Base-by-base conservation (phyloP, 208 protist genomes). In the Acanthamoeba royreba region DNA sequence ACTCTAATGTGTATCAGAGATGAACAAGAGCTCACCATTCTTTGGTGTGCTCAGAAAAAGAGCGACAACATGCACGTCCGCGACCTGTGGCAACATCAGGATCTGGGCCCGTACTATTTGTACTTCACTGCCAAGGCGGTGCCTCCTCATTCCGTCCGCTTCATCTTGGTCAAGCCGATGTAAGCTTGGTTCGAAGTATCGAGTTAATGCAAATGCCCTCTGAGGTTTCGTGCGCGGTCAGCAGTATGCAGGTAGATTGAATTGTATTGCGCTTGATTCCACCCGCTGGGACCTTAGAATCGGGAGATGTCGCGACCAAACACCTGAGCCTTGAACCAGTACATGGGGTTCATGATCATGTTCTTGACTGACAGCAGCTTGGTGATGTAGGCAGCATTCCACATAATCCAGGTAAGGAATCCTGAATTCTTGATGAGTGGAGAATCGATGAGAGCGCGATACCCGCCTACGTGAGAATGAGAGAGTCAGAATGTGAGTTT, bases 71-170 rank as follows among this genome's bases (percentile, higher is more conserved):
- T 31, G n/a, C 35, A n/a, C 17, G 87, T 92, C 40, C 25, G 91
- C 13, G 91, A 93, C 74, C 33, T 93, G 74, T 93, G 91, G 91
- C 15, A 47, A 19, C 91, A 93, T 81, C 22, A 86, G 45, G 40
- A 93, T n/a, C 8, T 79, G 55, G 91, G 91, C 69, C 25, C 69
- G 7, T 81, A 9, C 17, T 22, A 4, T 33, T 4, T 15, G 4
- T 22, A 35, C 61, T 92, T 92, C 46, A 4, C 33, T 19, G 35
- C 22, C 52, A 61, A 66, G 55, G 19, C 9, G 55, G 55, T 66
- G 19, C 25, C 25, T 17, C 25, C 55, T 28, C 55, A 66, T 28
- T 17, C 55, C 55, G 55, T 66, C 55, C 55, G 55, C 55, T 66
- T 66, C 19, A 66, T 66, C 55, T 35, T 28, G 25, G 55, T 66